Evolutionary conservation across 495 filamentous ascomycete genomes (phyloP).

Genomic region (Penicillium verhagenii): DNA sequence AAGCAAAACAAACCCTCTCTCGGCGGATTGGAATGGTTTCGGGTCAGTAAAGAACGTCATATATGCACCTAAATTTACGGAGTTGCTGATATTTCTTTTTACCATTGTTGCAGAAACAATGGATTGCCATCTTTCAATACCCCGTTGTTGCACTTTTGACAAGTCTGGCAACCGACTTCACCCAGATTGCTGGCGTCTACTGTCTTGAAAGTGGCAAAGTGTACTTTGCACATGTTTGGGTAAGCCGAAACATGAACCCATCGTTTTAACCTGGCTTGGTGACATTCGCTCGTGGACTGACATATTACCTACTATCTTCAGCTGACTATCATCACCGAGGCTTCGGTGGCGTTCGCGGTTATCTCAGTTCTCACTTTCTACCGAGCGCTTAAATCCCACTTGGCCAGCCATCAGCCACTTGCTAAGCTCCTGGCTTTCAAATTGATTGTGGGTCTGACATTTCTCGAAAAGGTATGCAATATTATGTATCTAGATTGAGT

Average conservation of each 20-base stretch:
- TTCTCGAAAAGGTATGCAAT: conserved; percentile 24
- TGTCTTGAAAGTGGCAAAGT: conserved; percentile 26
- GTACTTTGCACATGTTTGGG: conserved; percentile 40
- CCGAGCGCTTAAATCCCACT: conserved; percentile 13
- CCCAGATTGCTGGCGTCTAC: conserved; percentile 29
- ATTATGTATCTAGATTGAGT: background rate
- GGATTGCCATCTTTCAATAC: conserved; percentile 34
- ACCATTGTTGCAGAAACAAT: conserved; percentile 4
- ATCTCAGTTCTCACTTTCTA: conserved; percentile 27
- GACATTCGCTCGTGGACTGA: no score
- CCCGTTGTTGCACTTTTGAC: conserved; percentile 23
- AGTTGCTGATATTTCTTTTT: background rate
- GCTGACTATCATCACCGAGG: conserved; percentile 19
- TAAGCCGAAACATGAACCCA: no score
- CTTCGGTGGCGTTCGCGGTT: conserved; percentile 28
- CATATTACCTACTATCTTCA: conserved; percentile 8
- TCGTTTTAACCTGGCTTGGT: background rate
- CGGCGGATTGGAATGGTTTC: conserved; percentile 18
- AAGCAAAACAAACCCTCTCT: conserved; percentile 4
- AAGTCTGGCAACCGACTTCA: conserved; percentile 29
- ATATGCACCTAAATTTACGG: background rate
- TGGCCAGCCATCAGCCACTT: conserved; percentile 21
- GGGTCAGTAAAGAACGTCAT: no score
- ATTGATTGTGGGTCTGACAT: conserved; percentile 31
- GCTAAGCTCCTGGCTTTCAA: conserved; percentile 36